phyloP scores from a whole-genome alignment of 75 land plant genomes.

The Selaginella tamariscina region DNA sequence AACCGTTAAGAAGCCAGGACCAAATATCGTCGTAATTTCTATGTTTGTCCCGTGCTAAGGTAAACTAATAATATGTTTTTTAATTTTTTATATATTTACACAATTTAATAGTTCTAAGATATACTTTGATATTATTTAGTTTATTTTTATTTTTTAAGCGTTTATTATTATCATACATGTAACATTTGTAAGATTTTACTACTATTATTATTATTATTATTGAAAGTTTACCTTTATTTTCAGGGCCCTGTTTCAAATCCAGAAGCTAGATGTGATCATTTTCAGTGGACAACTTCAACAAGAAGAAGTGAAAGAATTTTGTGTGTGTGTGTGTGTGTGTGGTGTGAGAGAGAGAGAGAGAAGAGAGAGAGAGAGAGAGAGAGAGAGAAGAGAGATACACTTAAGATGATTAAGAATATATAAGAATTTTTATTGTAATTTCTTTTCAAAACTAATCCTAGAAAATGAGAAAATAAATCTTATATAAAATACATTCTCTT shows the following conservation, averaged over 20 bases:
- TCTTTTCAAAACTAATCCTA: too few species aligned
- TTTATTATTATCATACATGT: background rate
- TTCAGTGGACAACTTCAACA: conserved; percentile 37
- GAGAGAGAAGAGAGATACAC: too few species aligned
- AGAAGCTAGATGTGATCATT: conserved; percentile 43
- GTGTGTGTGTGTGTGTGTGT: too few species aligned
- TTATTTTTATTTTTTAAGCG: background rate
- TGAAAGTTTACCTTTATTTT: background rate
- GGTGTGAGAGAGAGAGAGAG: too few species aligned
- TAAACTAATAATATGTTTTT: conserved; percentile 19
- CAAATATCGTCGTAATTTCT: conserved; percentile 64
- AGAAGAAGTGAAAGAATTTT: too few species aligned
- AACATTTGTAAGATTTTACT: conserved; percentile 1
- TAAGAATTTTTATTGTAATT: too few species aligned
- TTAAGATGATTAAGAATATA: too few species aligned
- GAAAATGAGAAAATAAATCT: too few species aligned
- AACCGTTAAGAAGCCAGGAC: conserved; percentile 73
- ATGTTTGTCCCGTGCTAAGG: conserved; percentile 94
- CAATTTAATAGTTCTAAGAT: background rate
- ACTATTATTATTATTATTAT: background rate
- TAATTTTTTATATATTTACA: background rate
- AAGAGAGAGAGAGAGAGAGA: too few species aligned
- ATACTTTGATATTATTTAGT: too few species aligned
- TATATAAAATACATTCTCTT: too few species aligned
- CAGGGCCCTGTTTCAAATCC: conserved; percentile 59